phyloP scores from a whole-genome alignment of 345 rosid genomes.

The Acer saccharum region DNA sequence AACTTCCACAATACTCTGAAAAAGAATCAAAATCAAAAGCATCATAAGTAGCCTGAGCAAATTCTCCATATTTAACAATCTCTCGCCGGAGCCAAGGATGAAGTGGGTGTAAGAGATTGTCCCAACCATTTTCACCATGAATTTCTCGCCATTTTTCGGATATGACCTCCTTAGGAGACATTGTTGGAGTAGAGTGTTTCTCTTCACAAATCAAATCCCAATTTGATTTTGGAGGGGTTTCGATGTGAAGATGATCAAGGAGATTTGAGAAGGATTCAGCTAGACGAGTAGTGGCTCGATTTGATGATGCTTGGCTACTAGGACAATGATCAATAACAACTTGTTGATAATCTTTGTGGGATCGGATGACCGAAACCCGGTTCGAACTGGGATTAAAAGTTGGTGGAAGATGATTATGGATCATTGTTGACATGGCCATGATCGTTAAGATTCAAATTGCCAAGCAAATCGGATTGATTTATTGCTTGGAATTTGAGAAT shows the following conservation, averaged over 20 bases:
- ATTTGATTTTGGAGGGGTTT: conserved; percentile 12
- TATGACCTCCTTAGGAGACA: conserved; percentile 32
- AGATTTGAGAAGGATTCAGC: conserved; percentile 22
- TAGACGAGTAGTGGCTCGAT: conserved; percentile 2
- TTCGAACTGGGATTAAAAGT: neutral
- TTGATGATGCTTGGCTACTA: neutral
- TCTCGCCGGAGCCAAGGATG: conserved; percentile 45
- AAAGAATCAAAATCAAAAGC: conserved; percentile 44
- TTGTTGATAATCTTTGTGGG: conserved; percentile 12
- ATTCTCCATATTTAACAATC: conserved; percentile 51
- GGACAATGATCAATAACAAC: conserved; percentile 13
- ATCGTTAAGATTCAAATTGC: neutral
- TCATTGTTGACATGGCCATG: conserved; percentile 28
- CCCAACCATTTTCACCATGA: conserved; percentile 39
- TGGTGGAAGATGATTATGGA: conserved; percentile 14
- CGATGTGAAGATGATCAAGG: conserved; percentile 26
- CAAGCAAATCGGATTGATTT: neutral
- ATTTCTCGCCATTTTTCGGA: conserved; percentile 36
- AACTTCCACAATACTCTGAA: conserved; percentile 47
- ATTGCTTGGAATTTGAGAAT: conserved; percentile 2
- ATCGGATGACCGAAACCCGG: neutral
- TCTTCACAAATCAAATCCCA: neutral
- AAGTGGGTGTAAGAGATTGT: conserved; percentile 40
- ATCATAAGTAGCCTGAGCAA: conserved; percentile 45
- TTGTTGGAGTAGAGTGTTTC: conserved; percentile 21